Percentiles rank a stretch among this genome's conserved stretches.
These are phyloP conservation scores for Microsporum canis DNA, from an alignment of 2,329 filamentous ascomycete species.

Conservation along the genomic window DNA sequence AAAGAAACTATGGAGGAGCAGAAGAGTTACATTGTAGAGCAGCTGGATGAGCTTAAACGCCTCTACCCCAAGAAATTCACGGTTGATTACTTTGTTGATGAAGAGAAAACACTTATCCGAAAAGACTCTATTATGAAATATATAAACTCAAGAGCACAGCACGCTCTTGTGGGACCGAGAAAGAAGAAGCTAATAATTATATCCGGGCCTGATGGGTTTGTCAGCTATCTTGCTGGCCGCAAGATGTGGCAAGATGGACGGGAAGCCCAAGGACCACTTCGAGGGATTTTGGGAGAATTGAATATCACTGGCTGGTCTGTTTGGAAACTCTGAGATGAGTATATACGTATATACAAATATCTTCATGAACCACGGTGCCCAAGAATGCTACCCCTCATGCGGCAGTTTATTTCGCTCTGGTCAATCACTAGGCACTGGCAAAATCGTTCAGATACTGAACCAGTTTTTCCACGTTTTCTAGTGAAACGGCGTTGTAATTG, in stretches of 20 bases:
- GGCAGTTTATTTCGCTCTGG: background rate
- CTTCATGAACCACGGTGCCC: background rate
- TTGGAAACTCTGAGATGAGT: slow-evolving; percentile 42
- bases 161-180: slow-evolving; percentile 13
- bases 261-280: slow-evolving; percentile 63
- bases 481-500: slow-evolving; percentile 77
- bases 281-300: slow-evolving; percentile 55
- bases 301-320: slow-evolving; percentile 47
- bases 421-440: slow-evolving; percentile 25
- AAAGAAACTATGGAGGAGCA: slow-evolving; percentile 7
- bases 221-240: slow-evolving; percentile 65
- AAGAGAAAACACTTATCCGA: slow-evolving; percentile 59
- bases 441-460: slow-evolving; percentile 42
- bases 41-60: slow-evolving; percentile 53
- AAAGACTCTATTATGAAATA: slow-evolving; percentile 37
- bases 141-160: slow-evolving; percentile 14
- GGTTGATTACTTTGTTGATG: slow-evolving; percentile 71
- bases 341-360: background rate
- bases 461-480: slow-evolving; percentile 35
- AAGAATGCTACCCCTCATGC: background rate
- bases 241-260: slow-evolving; percentile 63
- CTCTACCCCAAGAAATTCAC: slow-evolving; percentile 46
- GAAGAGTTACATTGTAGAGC: slow-evolving; percentile 41
- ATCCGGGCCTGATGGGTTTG: slow-evolving; percentile 84
- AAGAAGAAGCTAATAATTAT: slow-evolving; percentile 55